Conservation (phyloP, 148 eudicot genomes). For the Limonium bicolor region DNA sequence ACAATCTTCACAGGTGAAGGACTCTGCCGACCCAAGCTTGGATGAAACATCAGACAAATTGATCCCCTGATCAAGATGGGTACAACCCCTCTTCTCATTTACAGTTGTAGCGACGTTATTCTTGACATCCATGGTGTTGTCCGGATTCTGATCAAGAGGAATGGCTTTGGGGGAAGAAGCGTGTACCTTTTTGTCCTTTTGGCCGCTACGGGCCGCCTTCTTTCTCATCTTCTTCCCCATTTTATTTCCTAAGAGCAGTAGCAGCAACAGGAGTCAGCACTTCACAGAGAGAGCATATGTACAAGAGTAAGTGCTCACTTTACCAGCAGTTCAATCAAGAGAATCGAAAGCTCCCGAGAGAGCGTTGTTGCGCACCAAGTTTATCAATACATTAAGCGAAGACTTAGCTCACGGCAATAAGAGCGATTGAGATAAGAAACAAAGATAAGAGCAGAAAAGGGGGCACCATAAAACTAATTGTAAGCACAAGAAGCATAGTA, state of each 20-base stretch:
- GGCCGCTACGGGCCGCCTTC: slow-evolving; percentile 32
- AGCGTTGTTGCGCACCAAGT: too few relatives aligned
- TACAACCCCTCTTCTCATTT: slow-evolving; percentile 41
- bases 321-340: too few relatives aligned
- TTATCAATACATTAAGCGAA: too few relatives aligned
- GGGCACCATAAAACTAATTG: too few relatives aligned
- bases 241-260: background rate
- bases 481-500: too few relatives aligned
- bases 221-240: slow-evolving; percentile 15
- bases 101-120: slow-evolving; percentile 16
- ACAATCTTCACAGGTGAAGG: slow-evolving; percentile 63
- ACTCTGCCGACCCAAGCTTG: slow-evolving; percentile 30
- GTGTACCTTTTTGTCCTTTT: slow-evolving; percentile 13
- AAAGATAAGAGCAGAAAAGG: too few relatives aligned
- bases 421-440: too few relatives aligned
- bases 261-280: background rate
- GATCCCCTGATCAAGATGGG: slow-evolving; percentile 56
- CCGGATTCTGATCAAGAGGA: slow-evolving; percentile 9
- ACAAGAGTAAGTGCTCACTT: too few relatives aligned
- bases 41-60: slow-evolving; percentile 38
- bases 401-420: too few relatives aligned
- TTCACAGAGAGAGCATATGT: too few relatives aligned
- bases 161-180: slow-evolving; percentile 16
- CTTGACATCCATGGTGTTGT: too few relatives aligned
- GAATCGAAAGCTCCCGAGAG: too few relatives aligned